Evolutionary conservation across 805 yeast genomes (phyloP).

Genomic region (Cyberlindnera americana): DNA sequence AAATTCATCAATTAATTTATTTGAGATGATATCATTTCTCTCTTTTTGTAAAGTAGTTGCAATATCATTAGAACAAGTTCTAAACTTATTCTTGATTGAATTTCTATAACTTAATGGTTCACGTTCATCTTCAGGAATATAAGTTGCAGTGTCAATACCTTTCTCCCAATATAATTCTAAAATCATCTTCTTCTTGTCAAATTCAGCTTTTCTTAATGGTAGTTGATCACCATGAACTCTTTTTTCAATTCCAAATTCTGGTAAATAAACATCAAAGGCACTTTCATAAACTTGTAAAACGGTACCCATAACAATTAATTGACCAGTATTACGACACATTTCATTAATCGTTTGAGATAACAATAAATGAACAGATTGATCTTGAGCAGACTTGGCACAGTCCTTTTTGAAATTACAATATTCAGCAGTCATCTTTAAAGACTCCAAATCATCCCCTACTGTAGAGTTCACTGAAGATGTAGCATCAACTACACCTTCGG

Average conservation of each 20-base stretch:
- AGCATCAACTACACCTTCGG: conserved; percentile 4
- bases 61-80: conserved; percentile 68
- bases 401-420: conserved; percentile 95
- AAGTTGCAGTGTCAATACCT: conserved; percentile 89
- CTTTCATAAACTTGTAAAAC: conserved; percentile 93
- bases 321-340: conserved; percentile 70
- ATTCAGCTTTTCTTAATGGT: conserved; percentile 90
- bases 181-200: conserved; percentile 60
- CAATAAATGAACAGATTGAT: conserved; percentile 85
- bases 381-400: conserved; percentile 90
- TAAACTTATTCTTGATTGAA: conserved; percentile 73
- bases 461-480: not conserved
- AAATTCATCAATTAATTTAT: conserved; percentile 46
- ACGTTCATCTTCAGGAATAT: conserved; percentile 85
- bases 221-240: conserved; percentile 97
- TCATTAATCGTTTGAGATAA: conserved; percentile 81
- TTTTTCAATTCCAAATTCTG: conserved; percentile 92
- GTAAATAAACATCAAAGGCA: conserved; percentile 88
- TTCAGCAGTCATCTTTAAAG: conserved; percentile 79
- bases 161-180: conserved; percentile 90
- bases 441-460: conserved; percentile 51
- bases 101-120: conserved; percentile 71
- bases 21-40: conserved; percentile 26
- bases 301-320: conserved; percentile 77
- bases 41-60: conserved; percentile 48